Evolutionary conservation across 2,329 filamentous ascomycete genomes (phyloP).

Genomic region (Incumbomyces lentus): DNA sequence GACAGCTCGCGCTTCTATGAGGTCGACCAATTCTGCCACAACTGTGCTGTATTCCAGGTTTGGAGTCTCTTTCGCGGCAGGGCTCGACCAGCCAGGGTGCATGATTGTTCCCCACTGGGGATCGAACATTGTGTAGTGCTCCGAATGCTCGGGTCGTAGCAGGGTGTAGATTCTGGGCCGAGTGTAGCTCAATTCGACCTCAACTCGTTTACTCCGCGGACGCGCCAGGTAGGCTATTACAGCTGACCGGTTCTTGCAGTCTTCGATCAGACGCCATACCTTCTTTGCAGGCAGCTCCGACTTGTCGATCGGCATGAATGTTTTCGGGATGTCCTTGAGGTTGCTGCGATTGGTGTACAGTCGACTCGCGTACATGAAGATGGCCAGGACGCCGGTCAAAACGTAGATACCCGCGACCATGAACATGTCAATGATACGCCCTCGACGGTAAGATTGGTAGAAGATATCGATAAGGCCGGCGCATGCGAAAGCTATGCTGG

Average conservation of each 20-base stretch:
- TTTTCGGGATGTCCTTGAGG: slow-evolving; percentile 72
- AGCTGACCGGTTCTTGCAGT: slow-evolving; percentile 64
- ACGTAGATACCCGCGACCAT: slow-evolving; percentile 68
- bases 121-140: slow-evolving; percentile 18
- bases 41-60: slow-evolving; percentile 77
- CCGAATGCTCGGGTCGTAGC: slow-evolving; percentile 7
- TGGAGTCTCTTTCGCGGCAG: slow-evolving; percentile 61
- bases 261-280: slow-evolving; percentile 65
- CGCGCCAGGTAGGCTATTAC: slow-evolving; percentile 67
- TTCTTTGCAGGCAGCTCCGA: slow-evolving; percentile 61
- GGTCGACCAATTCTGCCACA: slow-evolving; percentile 70
- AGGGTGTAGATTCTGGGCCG: slow-evolving; percentile 14
- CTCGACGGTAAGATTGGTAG: slow-evolving; percentile 58
- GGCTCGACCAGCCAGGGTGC: slow-evolving; percentile 82
- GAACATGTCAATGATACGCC: slow-evolving; percentile 69
- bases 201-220: slow-evolving; percentile 49
- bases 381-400: slow-evolving; percentile 57
- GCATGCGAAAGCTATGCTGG: slow-evolving; percentile 63
- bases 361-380: slow-evolving; percentile 70
- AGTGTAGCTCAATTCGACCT: slow-evolving; percentile 23
- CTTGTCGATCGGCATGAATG: slow-evolving; percentile 76
- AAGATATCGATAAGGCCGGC: slow-evolving; percentile 73
- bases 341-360: slow-evolving; percentile 76
- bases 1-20: slow-evolving; percentile 89
- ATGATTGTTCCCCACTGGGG: slow-evolving; percentile 73